Evolutionary conservation across 768 basidiomycete genomes (phyloP), one percentile per base, ranked within the genome.

Genomic region (Collybia sp.): DNA sequence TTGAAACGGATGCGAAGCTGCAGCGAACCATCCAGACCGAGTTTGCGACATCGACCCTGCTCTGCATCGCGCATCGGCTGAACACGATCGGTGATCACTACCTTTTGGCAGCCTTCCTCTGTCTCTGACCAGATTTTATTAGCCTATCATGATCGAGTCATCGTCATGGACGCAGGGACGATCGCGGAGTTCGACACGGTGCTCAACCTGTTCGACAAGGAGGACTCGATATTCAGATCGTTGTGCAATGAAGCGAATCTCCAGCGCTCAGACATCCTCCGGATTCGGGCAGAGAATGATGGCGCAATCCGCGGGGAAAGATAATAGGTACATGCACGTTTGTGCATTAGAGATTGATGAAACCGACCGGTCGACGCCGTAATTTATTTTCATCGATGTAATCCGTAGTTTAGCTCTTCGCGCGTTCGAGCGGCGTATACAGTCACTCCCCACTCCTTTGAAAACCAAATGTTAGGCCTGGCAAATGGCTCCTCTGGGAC

Each of bases 161-260:
- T 89, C 18, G 85, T 88, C 38, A 83, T 90, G 81, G 79, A 84
- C 54, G 62, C 72, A 15, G 86, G 88, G 0, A 55, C 65, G 17
- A 77, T 87, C 1, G 82, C 79, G 10, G 86, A 89, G 59, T 87
- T 79, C 58, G 86, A 88, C 59, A 82, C 82, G 2, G 86, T 87
- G 3, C 68, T 83, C 30, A 73, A 71, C 47, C 72, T 88, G 2
- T 80, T 79, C 52, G 76, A 82, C 58, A 71, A 70, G 48, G 64
- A 72, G 39, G 70, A 71, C 46, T 85, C 82, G 3, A 79, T 86
- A 41, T 87, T 87, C 69, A 72, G 83, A 13, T 76, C 77, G 4
- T 72, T 86, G 25, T 88, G 85, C 55, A 70, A 84, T 44, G 80
- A 85, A 55, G 82, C 82, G 5, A 71, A 71, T 43, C 64, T 86